Evolutionary conservation across 805 yeast species (phyloP).

Genomic region (Crinitomyces ghanaensis): DNA sequence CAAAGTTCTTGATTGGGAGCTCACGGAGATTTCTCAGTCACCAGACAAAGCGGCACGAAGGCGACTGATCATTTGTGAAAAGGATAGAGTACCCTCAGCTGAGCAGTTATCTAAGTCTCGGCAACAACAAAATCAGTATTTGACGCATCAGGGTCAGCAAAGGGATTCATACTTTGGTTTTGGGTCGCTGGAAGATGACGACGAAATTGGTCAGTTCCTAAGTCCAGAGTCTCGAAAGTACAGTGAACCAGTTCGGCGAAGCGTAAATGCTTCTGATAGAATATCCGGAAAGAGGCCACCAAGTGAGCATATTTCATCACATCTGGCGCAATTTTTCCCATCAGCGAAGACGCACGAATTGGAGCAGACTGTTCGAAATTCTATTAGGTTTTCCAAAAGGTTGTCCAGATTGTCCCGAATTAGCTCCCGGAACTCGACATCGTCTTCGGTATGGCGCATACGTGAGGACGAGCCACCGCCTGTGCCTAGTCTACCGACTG

Average conservation of each 20-base stretch:
- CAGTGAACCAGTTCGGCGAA: no score
- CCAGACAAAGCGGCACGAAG: constrained; percentile 58
- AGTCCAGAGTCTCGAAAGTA: neutral
- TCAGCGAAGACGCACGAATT: constrained; percentile 60
- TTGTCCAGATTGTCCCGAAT: constrained; percentile 34
- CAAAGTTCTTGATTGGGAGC: constrained; percentile 73
- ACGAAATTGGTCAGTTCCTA: constrained; percentile 5
- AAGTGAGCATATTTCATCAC: constrained; percentile 79
- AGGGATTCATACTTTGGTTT: constrained; percentile 1
- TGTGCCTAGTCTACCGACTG: constrained; percentile 6
- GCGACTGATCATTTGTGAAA: constrained; percentile 56
- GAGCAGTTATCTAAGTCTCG: constrained; percentile 22
- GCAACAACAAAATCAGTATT: constrained; percentile 17
- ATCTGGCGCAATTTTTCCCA: constrained; percentile 86
- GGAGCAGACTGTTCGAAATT: constrained; percentile 70
- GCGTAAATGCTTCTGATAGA: constrained; percentile 3
- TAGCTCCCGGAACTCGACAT: constrained; percentile 22
- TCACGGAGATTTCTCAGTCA: constrained; percentile 74
- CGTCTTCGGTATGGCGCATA: constrained; percentile 17
- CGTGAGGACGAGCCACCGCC: constrained; percentile 15
- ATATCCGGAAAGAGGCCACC: constrained; percentile 77
- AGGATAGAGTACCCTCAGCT: constrained; percentile 44
- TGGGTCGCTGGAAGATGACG: constrained; percentile 5
- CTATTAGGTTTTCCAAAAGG: constrained; percentile 68
- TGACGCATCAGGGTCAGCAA: constrained; percentile 17